A percentile compares a stretch with the other conserved stretches of the same genome.
Evolutionary conservation across 148 eudicot genomes (phyloP).

Genomic region (Fagopyrum tataricum): DNA sequence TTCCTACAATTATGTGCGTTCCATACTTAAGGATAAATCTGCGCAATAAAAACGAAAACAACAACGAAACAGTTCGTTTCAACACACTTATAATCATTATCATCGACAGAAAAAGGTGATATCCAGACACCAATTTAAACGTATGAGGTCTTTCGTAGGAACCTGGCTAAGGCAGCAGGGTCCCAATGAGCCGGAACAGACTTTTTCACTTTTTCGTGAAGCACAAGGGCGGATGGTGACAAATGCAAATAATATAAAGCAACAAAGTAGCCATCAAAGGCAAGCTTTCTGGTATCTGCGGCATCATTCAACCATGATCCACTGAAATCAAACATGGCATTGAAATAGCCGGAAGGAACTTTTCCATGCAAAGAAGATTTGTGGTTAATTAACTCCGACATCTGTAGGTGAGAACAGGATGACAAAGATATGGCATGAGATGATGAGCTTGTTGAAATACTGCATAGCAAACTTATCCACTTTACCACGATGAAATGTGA

Average conservation of each 20-base stretch:
- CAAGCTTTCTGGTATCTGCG: slow-evolving; percentile 68
- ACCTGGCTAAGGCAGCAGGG: slow-evolving; percentile 84
- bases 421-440: not conserved
- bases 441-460: not conserved
- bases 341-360: slow-evolving; percentile 90
- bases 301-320: slow-evolving; percentile 90
- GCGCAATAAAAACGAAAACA: slow-evolving; percentile 35
- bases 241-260: slow-evolving; percentile 76
- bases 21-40: slow-evolving; percentile 90
- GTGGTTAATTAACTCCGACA: slow-evolving; percentile 93
- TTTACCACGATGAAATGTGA: not conserved
- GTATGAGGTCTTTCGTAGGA: slow-evolving; percentile 8
- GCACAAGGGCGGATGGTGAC: slow-evolving; percentile 66
- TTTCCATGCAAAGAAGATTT: slow-evolving; percentile 75
- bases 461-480: not conserved
- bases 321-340: slow-evolving; percentile 70
- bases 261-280: slow-evolving; percentile 90
- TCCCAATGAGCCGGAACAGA: slow-evolving; percentile 93
- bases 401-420: slow-evolving; percentile 39
- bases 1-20: slow-evolving; percentile 83
- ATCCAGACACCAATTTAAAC: not conserved
- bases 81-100: not conserved
- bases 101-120: not conserved
- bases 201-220: slow-evolving; percentile 71
- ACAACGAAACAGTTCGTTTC: slow-evolving; percentile 11